Percentiles rank a stretch among this genome's conserved stretches.
Evolutionary conservation across 2,329 filamentous ascomycete genomes (phyloP).

Genomic region (Sporothrix brasiliensis): DNA sequence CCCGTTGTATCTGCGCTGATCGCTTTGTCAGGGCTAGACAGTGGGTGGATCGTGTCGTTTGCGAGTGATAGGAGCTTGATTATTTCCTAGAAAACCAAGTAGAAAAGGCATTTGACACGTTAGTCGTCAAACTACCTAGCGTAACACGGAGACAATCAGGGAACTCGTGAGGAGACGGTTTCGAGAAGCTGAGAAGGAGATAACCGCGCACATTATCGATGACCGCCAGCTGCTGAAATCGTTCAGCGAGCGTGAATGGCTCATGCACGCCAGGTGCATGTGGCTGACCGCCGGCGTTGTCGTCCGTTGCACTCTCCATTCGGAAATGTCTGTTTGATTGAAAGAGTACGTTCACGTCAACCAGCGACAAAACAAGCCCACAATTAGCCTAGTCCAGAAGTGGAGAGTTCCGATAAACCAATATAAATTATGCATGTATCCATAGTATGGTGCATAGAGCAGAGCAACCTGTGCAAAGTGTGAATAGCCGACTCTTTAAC

Average conservation of each 20-base stretch:
- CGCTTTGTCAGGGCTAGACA: constrained; percentile 51
- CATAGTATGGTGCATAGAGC: neutral
- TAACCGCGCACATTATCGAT: constrained; percentile 68
- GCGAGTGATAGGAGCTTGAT: constrained; percentile 52
- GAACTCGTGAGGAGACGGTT: neutral
- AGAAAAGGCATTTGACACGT: neutral
- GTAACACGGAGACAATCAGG: neutral
- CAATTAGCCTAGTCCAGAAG: too few relatives aligned
- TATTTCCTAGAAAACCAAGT: constrained; percentile 46
- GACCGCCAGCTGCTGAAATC: constrained; percentile 76
- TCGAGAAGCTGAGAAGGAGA: constrained; percentile 42
- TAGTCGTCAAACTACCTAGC: neutral
- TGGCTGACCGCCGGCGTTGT: neutral
- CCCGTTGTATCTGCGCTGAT: neutral
- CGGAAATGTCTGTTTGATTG: neutral
- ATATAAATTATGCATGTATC: neutral
- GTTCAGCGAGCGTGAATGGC: constrained; percentile 73
- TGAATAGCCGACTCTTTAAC: neutral
- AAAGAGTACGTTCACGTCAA: neutral
- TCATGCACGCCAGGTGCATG: constrained; percentile 41
- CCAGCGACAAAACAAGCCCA: too few relatives aligned
- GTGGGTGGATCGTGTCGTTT: constrained; percentile 64
- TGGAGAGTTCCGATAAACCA: neutral
- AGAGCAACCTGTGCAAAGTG: neutral
- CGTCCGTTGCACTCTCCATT: neutral